A percentile compares a stretch with the other conserved stretches of the same genome.
These are phyloP conservation scores for Calonectria honghensis DNA, from an alignment of 2,329 filamentous ascomycete species.

Conservation along the genomic window DNA sequence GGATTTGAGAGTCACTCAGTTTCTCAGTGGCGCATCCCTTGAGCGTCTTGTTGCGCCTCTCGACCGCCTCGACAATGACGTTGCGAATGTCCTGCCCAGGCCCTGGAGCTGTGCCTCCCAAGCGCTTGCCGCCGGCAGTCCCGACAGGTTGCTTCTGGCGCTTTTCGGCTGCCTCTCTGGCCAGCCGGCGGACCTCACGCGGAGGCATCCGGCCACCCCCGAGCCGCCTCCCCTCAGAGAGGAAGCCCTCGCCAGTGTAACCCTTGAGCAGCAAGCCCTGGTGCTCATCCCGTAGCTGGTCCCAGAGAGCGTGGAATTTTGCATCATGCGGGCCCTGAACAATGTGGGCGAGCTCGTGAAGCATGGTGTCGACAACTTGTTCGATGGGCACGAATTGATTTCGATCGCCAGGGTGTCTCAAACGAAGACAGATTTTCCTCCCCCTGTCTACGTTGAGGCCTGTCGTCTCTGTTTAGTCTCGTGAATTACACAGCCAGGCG, in stretches of 20 bases:
- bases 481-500: background rate
- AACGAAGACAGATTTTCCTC: conserved; percentile 86
- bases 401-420: conserved; percentile 85
- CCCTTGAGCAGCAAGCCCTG: conserved; percentile 85
- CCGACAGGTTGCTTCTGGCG: conserved; percentile 74
- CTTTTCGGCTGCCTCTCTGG: conserved; percentile 84
- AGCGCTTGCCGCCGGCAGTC: conserved; percentile 81
- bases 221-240: conserved; percentile 83
- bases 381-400: conserved; percentile 88
- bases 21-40: conserved; percentile 85
- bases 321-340: conserved; percentile 88
- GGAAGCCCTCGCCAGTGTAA: conserved; percentile 92
- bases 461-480: conserved; percentile 53
- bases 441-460: conserved; percentile 87
- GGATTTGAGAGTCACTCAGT: conserved; percentile 79
- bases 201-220: conserved; percentile 80
- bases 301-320: conserved; percentile 90
- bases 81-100: conserved; percentile 81
- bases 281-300: conserved; percentile 91
- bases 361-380: conserved; percentile 89
- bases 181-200: conserved; percentile 84
- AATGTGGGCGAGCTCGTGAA: conserved; percentile 95
- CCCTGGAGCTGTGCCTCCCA: conserved; percentile 77
- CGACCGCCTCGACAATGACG: conserved; percentile 82
- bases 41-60: conserved; percentile 79